phyloP scores from a whole-genome alignment of 129 eudicot species.

The Arctium lappa region DNA sequence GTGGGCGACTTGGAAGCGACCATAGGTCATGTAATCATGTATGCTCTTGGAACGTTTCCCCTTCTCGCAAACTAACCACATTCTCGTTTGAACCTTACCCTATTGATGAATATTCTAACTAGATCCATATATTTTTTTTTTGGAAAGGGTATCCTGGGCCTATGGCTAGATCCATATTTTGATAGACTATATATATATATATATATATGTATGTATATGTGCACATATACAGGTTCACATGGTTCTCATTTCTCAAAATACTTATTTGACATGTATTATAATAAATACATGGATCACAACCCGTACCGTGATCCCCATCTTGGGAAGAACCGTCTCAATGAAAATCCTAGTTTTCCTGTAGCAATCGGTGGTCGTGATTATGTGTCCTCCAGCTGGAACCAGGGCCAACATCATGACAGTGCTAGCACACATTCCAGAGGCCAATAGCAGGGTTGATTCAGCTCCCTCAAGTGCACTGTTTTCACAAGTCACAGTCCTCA shows the following conservation, averaged over 20 bases:
- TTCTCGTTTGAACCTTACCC: too few species aligned
- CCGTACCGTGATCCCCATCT: conserved; percentile 78
- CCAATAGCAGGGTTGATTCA: conserved; percentile 78
- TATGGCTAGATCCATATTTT: too few species aligned
- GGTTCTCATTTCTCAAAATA: neutral
- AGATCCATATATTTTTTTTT: too few species aligned
- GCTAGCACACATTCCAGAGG: conserved; percentile 97
- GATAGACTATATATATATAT: too few species aligned
- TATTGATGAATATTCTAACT: too few species aligned
- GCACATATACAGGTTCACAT: neutral
- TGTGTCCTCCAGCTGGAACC: conserved; percentile 93
- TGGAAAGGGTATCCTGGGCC: too few species aligned
- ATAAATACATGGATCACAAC: neutral
- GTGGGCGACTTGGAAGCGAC: too few species aligned
- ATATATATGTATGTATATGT: too few species aligned
- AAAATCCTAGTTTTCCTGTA: conserved; percentile 81
- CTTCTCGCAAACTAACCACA: too few species aligned
- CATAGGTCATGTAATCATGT: too few species aligned
- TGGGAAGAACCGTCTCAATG: conserved; percentile 81
- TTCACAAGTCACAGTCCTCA: neutral
- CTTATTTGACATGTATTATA: neutral
- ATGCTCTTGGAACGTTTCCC: too few species aligned
- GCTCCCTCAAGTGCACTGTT: conserved; percentile 97
- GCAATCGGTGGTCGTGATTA: conserved; percentile 89
- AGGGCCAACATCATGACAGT: conserved; percentile 78